A percentile compares a stretch with the other conserved stretches of the same genome.
Conservation (phyloP, 2,329 filamentous ascomycete species). For the Ophiostoma tasmaniense region DNA sequence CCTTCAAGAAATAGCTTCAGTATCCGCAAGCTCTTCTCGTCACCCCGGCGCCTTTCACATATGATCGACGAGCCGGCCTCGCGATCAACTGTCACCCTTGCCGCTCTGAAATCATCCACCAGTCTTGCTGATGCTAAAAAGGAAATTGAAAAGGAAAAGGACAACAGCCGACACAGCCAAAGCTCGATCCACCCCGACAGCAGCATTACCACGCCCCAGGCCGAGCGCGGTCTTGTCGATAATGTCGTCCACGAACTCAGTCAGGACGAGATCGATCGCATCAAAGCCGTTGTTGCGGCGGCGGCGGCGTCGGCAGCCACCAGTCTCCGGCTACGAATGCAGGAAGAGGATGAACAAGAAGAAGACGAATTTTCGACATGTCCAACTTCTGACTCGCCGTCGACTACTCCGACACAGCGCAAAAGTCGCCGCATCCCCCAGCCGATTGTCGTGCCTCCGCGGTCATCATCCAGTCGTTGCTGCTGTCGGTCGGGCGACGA, state of each 20-base stretch:
- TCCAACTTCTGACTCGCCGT: not conserved
- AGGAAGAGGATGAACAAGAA: not conserved
- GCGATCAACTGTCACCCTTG: not conserved
- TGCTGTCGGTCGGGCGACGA: not conserved
- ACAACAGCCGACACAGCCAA: not conserved
- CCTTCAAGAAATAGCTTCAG: slow-evolving; percentile 35
- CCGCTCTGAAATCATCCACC: not conserved
- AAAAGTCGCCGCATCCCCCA: slow-evolving; percentile 23
- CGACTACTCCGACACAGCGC: not conserved
- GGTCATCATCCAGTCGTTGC: not conserved
- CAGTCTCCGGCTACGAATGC: slow-evolving; percentile 14
- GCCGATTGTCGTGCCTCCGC: slow-evolving; percentile 29
- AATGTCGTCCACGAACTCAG: slow-evolving; percentile 12
- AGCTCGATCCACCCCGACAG: slow-evolving; percentile 26
- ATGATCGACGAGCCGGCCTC: not conserved
- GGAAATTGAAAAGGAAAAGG: not conserved
- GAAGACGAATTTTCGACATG: not conserved
- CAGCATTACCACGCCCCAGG: slow-evolving; percentile 18
- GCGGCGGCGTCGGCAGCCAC: slow-evolving; percentile 8
- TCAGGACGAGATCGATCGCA: slow-evolving; percentile 40
- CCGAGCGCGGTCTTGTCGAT: slow-evolving; percentile 14
- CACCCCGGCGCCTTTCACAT: slow-evolving; percentile 22
- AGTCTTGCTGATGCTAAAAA: not conserved
- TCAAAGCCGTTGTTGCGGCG: slow-evolving; percentile 39
- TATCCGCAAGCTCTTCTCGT: slow-evolving; percentile 37